Conservation (phyloP, 306 rosid genomes). For the Lagenaria siceraria region DNA sequence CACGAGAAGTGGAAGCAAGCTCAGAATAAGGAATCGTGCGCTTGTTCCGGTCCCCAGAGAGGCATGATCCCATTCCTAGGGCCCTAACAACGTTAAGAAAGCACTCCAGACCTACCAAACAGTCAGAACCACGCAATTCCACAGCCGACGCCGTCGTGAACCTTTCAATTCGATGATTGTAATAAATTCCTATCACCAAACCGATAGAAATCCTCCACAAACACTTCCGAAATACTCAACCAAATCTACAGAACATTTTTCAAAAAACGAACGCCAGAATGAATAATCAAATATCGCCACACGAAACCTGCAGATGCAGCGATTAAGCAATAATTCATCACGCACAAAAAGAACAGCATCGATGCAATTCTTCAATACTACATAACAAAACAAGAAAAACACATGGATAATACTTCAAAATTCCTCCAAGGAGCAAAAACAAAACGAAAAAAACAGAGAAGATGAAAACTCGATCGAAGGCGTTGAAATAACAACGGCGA, state of each 20-base stretch:
- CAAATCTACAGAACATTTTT: not conserved
- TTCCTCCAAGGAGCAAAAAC: not conserved
- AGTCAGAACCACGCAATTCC: constrained; percentile 46
- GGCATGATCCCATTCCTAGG: constrained; percentile 86
- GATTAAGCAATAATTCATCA: not conserved
- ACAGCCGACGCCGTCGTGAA: constrained; percentile 44
- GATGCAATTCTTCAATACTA: not conserved
- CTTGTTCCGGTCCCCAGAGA: constrained; percentile 10
- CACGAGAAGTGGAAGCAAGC: constrained; percentile 17
- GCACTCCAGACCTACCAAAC: constrained; percentile 70
- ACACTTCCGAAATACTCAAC: not conserved
- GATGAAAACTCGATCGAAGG: not conserved
- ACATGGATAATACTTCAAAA: not conserved
- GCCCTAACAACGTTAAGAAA: constrained; percentile 74
- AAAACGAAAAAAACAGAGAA: not conserved
- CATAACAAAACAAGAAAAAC: not conserved
- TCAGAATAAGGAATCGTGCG: constrained; percentile 24
- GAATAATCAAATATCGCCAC: not conserved
- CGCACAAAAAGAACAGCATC: not conserved
- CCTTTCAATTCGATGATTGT: not conserved
- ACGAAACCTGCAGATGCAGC: not conserved
- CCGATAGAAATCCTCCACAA: not conserved
- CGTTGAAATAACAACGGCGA: not conserved
- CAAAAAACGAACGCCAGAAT: not conserved
- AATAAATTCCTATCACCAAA: not conserved